Conservation (phyloP, 164 flowering plant genomes). For the Macadamia tetraphylla region DNA sequence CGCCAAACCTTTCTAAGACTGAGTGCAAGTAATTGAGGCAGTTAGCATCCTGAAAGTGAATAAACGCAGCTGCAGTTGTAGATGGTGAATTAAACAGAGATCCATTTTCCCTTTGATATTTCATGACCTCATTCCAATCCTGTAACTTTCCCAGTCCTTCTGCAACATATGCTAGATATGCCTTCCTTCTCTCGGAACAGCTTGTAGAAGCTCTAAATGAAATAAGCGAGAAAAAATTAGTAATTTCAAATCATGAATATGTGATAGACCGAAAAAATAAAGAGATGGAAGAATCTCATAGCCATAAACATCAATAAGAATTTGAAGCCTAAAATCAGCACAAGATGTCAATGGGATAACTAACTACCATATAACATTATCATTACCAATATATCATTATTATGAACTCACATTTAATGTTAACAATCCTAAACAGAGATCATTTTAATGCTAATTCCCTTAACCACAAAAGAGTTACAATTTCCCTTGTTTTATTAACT, state of each 20-base stretch:
- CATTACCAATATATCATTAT: too few relatives aligned
- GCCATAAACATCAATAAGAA: too few relatives aligned
- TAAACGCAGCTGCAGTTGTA: slow-evolving; percentile 73
- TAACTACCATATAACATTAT: too few relatives aligned
- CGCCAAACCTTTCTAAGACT: slow-evolving; percentile 42
- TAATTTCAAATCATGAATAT: background rate
- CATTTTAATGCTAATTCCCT: too few relatives aligned
- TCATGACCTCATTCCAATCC: slow-evolving; percentile 63
- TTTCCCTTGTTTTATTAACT: too few relatives aligned
- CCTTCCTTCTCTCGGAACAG: slow-evolving; percentile 31
- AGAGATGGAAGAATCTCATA: too few relatives aligned
- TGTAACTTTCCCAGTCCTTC: slow-evolving; percentile 70
- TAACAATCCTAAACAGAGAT: too few relatives aligned
- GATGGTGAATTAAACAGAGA: slow-evolving; percentile 91
- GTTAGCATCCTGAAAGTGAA: slow-evolving; percentile 34
- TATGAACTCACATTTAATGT: too few relatives aligned
- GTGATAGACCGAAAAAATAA: background rate
- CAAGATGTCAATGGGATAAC: too few relatives aligned
- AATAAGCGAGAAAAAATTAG: background rate
- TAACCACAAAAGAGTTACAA: too few relatives aligned
- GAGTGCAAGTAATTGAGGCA: slow-evolving; percentile 62
- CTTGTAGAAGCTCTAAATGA: slow-evolving; percentile 23
- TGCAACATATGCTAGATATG: slow-evolving; percentile 66
- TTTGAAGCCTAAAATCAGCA: too few relatives aligned
- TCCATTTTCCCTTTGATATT: slow-evolving; percentile 79